Base-by-base conservation (phyloP, 805 yeast genomes). In the Kuraishia molischiana region DNA sequence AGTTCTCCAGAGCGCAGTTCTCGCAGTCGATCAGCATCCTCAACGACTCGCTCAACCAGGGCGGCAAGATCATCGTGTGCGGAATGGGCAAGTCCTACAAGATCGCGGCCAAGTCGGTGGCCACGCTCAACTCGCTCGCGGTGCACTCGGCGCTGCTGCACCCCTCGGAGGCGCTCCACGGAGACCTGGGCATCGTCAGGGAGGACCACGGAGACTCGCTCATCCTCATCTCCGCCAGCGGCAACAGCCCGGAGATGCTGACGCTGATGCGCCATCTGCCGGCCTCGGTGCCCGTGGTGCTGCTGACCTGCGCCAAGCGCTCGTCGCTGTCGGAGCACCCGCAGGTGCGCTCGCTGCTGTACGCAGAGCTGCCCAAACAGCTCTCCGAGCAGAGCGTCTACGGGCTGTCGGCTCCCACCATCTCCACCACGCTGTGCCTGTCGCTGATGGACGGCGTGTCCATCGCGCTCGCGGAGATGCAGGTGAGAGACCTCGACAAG, bases 91-190 rank as follows among this genome's bases (percentile, higher is more conserved):
- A 86, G 56, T 79, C 90, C 1, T 74, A 64, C 58, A 85, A 85
- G 56, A 82, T 86, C 24, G 94, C 86, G 11, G 64, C 71, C 40
- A 86, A 86, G 57, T 61, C 80, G 11, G 85, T 75, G 38, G 95
- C 95, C 8, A 86, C 95, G 4, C 62, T 86, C 56, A 84, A 81
- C 51, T 85, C 95, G 0, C 64, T 87, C 41, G 78, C 87, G 22
- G 69, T 86, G 37, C 77, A 74, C 37, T 67, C 95, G 0, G 72
- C 76, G 0, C 47, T 71, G 1, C 59, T 86, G 38, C 95, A 86
- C 52, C 95, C 96, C 0, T 62, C 84, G 3, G 96, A 86, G 43
- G 95, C 95, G 0, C 61, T 87, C 15, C 96, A 86, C 54, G 96
- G 96, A 4, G 96, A 86, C 54, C 66, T 86, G 47, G 96, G 96